Base-by-base conservation (phyloP, 495 filamentous ascomycete genomes). In the Letharia lupina region DNA sequence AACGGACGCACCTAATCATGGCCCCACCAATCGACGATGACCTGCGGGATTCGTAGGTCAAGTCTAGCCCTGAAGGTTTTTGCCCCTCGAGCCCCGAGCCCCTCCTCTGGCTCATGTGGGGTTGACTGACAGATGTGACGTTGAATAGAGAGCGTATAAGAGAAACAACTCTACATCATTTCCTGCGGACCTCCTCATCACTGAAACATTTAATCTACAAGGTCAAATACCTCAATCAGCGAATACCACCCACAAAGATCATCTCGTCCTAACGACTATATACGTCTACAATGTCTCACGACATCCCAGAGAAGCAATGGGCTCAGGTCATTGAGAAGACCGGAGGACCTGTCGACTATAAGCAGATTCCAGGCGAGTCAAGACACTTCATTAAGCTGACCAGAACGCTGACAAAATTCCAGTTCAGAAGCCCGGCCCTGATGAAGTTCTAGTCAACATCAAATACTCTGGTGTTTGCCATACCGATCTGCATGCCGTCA, bases 401-500 rank as follows among this genome's bases (percentile, higher is more conserved):
- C 20, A 31, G 4, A 44, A 33, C 15, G 20, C 60, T 63, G 44
- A 68, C 33, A 42, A 37, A 18, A 23, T 37, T 39, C 35, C 84
- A 68, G 91, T 95, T 59, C 82, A 82, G 60, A 83, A 84, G 71
- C 92, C 93, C 6, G 88, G 86, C 6, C 86, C 92, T 4, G 91
- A 95, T 77, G 89, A 97, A 76, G 88, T 97, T 68, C 84, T 96
- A 48, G 79, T 97, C 75, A 91, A 95, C 78, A 87, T 97, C 80
- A 90, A 90, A 75, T 97, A 87, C 83, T 88, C 90, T 10, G 93
- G 93, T 73, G 92, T 97, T 65, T 96, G 93, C 81, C 91, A 96
- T 80, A 96, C 93, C 0, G 89, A 91, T 66, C 78, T 91, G 33
- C 89, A 94, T 79, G 91, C 91, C 61, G 80, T 92, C 77, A 90